These are phyloP conservation scores for Suhomyces atakaporum DNA, from an alignment of 1,139 yeast species.

Conservation along the genomic window DNA sequence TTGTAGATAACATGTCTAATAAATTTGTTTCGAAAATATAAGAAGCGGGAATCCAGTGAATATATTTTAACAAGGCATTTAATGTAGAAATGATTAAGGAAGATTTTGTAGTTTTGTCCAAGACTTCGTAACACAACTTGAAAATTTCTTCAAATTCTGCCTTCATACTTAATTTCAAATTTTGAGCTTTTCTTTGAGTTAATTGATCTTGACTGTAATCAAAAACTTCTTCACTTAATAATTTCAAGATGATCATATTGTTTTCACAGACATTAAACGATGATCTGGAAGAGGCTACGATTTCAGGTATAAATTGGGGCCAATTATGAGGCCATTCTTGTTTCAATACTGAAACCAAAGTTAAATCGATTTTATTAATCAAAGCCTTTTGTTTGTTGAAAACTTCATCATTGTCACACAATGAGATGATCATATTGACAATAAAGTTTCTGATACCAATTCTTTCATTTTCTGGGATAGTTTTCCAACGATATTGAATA, in stretches of 20 bases:
- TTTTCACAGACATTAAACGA: conserved; percentile 95
- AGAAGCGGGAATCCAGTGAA: conserved; percentile 92
- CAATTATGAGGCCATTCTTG: conserved; percentile 99
- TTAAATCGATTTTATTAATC: conserved; percentile 90
- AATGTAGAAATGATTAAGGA: conserved; percentile 83
- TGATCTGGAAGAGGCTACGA: conserved; percentile 80
- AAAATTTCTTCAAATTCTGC: conserved; percentile 92
- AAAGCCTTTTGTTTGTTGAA: conserved; percentile 78
- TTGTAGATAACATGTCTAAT: conserved; percentile 67
- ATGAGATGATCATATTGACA: conserved; percentile 88
- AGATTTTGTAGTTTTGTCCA: conserved; percentile 84
- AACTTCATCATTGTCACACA: conserved; percentile 83
- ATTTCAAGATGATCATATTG: conserved; percentile 87
- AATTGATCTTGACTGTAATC: conserved; percentile 93
- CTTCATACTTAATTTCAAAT: conserved; percentile 79
- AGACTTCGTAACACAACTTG: conserved; percentile 87
- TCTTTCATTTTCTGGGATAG: conserved; percentile 82
- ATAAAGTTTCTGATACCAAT: conserved; percentile 89
- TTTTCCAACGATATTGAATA: conserved; percentile 91
- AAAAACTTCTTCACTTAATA: conserved; percentile 92
- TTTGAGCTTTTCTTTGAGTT: conserved; percentile 92
- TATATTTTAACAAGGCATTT: conserved; percentile 77
- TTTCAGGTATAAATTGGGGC: conserved; percentile 96
- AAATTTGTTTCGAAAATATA: conserved; percentile 88
- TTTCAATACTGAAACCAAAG: conserved; percentile 88